Evolutionary conservation across 2,329 filamentous ascomycete genomes (phyloP).

Genomic region (Cladophialophora bantiana): DNA sequence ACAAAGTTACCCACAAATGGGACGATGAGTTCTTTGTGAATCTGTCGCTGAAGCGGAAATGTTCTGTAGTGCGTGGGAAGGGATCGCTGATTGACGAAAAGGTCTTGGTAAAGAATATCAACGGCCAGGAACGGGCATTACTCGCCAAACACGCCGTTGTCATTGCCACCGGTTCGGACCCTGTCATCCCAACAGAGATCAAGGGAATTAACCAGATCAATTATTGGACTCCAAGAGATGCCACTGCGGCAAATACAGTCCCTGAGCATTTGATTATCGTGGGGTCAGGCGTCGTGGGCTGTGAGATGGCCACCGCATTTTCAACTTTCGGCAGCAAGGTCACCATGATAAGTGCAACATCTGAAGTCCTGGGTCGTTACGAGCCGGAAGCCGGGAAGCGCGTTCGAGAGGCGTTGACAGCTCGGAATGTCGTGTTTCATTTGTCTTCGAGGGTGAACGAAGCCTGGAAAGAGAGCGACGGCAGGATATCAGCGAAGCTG

Average conservation of each 20-base stretch:
- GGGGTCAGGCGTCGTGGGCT: conserved; percentile 26
- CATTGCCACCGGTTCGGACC: conserved; percentile 23
- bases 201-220: conserved; percentile 10
- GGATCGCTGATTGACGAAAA: conserved; percentile 19
- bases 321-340: conserved; percentile 24
- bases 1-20: conserved; percentile 25
- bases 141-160: conserved; percentile 23
- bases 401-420: conserved; percentile 11
- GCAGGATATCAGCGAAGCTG: not conserved
- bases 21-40: conserved; percentile 22
- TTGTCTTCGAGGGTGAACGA: conserved; percentile 7
- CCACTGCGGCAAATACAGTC: conserved; percentile 14
- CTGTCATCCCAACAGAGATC: conserved; percentile 19
- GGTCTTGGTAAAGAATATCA: conserved; percentile 19
- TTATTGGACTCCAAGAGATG: conserved; percentile 30
- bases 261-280: conserved; percentile 29
- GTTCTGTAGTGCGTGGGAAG: conserved; percentile 21
- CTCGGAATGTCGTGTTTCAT: conserved; percentile 11
- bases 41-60: conserved; percentile 12
- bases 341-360: conserved; percentile 16
- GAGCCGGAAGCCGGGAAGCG: conserved; percentile 15
- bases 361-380: conserved; percentile 13
- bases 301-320: conserved; percentile 27
- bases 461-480: conserved; percentile 8
- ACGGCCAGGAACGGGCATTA: conserved; percentile 23